Conservation (phyloP, 768 basidiomycete species). For the Boletales sp. region DNA sequence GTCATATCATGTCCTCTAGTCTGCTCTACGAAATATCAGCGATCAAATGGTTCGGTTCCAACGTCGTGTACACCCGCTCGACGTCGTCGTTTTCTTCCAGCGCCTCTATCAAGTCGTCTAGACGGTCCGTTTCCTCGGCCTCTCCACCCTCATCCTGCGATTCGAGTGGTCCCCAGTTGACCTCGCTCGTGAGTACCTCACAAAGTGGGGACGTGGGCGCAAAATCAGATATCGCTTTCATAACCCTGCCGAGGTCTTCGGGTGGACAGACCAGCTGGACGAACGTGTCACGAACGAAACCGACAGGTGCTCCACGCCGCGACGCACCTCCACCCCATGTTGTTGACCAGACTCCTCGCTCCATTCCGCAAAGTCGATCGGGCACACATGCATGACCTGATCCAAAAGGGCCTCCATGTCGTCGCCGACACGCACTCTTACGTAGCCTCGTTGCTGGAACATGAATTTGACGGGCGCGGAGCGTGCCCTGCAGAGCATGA, state of each 20-base stretch:
- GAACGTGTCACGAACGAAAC: not conserved
- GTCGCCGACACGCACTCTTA: constrained; percentile 41
- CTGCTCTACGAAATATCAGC: constrained; percentile 18
- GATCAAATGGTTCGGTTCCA: constrained; percentile 32
- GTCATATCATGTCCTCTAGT: not conserved
- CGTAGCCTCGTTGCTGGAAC: constrained; percentile 54
- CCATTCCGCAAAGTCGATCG: constrained; percentile 45
- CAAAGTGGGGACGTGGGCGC: constrained; percentile 26
- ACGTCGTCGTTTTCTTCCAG: constrained; percentile 59
- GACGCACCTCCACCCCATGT: constrained; percentile 31
- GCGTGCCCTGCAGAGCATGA: constrained; percentile 44
- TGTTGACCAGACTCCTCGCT: constrained; percentile 30
- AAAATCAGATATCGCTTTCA: constrained; percentile 29
- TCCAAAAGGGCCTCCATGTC: constrained; percentile 37
- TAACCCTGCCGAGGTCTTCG: constrained; percentile 36
- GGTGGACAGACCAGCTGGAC: constrained; percentile 45
- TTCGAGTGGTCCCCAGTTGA: constrained; percentile 53
- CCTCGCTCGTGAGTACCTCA: constrained; percentile 46
- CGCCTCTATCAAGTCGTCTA: constrained; percentile 46
- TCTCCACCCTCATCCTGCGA: constrained; percentile 36
- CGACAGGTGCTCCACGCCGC: not conserved
- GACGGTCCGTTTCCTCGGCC: constrained; percentile 27
- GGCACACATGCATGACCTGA: constrained; percentile 36
- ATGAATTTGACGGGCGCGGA: constrained; percentile 63
- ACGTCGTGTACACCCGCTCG: constrained; percentile 54